Base-by-base conservation (phyloP, 768 basidiomycete species). In the Serpula lacrymans region DNA sequence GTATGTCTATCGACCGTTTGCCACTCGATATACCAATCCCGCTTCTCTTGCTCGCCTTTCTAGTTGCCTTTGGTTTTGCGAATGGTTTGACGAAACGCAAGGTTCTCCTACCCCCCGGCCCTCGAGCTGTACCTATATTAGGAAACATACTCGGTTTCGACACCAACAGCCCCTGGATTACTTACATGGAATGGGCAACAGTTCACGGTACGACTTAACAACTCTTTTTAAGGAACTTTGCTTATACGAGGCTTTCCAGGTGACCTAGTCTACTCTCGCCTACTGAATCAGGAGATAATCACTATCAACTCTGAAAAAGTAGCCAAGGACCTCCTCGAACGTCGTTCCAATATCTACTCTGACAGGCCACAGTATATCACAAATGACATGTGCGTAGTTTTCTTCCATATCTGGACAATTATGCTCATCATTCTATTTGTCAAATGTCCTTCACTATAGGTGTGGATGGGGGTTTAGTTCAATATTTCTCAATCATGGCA, bases 301-400 rank as follows among this genome's bases (percentile, higher is more conserved):
- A 50, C 72, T 25, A 51, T 74, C 3, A 72, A 71, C 43, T 64
- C 71, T 20, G 59, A 61, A 21, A 43, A 56, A 33, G 64, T 59
- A 10, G 59, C 64, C 7, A 43, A 53, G 10, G 71, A 71, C 22
- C 57, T 74, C 4, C 60, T 74, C 11, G 69, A 74, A 46, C 69
- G 66, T 37, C 59, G 70, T n/a, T 58, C 67, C 22, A 46, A 48
- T 31, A 68, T 63, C 17, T 74, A 71, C 42, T 71, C 71, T 10
- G 68, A 63, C 18, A 49, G 72, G 11, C 67, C 67, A 52, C 40
- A 25, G 4, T 40, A 46, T 37, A 57, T 63, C 17, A 70, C 70
- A 62, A 46, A 63, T 16, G 63, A 70, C 35, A 36, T 71, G 69
- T 70, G 42, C 24, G 62, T 52, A 33, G n/a, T n/a, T n/a, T n/a